Base-by-base conservation (phyloP, 305 asterid species). In the Fraxinus dipetala region DNA sequence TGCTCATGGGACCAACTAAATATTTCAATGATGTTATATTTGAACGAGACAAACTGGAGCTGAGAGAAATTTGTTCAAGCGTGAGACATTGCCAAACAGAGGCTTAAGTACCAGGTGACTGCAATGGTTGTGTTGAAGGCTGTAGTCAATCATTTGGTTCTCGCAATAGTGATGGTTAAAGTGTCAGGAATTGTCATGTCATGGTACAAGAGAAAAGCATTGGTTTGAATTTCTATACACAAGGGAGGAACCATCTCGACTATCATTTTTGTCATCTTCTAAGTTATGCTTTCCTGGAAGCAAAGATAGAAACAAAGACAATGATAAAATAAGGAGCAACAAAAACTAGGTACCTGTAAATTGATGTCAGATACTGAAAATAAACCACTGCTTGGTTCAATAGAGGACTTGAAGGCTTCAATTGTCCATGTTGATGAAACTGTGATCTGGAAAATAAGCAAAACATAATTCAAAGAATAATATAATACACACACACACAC, bases 321-420 rank as follows among this genome's bases (percentile, higher is more conserved):
- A 65, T 32, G 45, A 28, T 2, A n/a, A 11, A 56, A 54, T 8
- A 78, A 54, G 18, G 51, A 73, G 40, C 38, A 80, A 32, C 45
- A 14, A 78, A 80, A 32, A 80, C 35, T 18, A 40, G 32, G 77
- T 87, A 95, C 99, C 99, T 89, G 92, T 82, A 93, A 86, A 87
- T 87, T 89, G 73, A 87, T 87, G 78, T 89, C 91, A 0, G 88
- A 87, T 78, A 86, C 79, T 63, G 81, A 79, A 34, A 75, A 80
- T 61, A 84, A 76, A 78, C 80, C 84, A 75, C 78, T 80, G 75
- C 38, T 63, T 32, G 83, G 86, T 77, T 56, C 45, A 76, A 87
- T 82, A 80, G 82, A 82, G 72, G 83, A 83, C 80, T 83, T 87
- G 75, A 89, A 87, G 83, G 83, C 89, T 77, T 85, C 91, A 72